Evolutionary conservation across 345 rosid genomes (phyloP).

Genomic region (Acer campestre): DNA sequence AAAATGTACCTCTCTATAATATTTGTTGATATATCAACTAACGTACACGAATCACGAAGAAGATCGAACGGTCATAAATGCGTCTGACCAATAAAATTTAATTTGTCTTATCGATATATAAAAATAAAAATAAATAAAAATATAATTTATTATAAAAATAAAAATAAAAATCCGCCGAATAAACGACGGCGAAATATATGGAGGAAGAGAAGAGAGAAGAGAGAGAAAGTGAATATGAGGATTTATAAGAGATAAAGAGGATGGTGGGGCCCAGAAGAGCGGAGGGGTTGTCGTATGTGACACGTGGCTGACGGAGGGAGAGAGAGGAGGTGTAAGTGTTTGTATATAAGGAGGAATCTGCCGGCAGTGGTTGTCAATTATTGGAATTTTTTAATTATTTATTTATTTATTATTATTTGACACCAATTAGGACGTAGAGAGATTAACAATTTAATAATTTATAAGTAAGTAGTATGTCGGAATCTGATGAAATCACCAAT

Average conservation of each 20-base stretch:
- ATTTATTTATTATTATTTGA: no score
- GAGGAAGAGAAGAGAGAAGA: slow-evolving; percentile 8
- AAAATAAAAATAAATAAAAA: background rate
- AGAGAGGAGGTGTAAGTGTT: background rate
- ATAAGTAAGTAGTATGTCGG: no score
- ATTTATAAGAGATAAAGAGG: background rate
- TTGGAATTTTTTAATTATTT: background rate
- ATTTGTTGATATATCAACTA: background rate
- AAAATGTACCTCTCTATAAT: background rate
- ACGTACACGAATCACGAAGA: slow-evolving; percentile 35
- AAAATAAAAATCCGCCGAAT: slow-evolving; percentile 33
- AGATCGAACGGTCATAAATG: slow-evolving; percentile 57
- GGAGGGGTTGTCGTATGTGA: background rate
- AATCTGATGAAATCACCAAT: no score
- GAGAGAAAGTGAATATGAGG: background rate
- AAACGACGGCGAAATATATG: slow-evolving; percentile 11
- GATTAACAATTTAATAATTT: no score
- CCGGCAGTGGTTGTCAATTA: slow-evolving; percentile 4
- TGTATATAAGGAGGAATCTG: slow-evolving; percentile 11
- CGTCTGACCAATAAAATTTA: slow-evolving; percentile 13
- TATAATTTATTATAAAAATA: background rate
- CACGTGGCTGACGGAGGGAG: slow-evolving; percentile 18
- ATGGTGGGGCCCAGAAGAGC: slow-evolving; percentile 26
- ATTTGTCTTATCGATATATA: slow-evolving; percentile 8
- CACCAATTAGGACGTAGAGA: no score